These are phyloP conservation scores for Fragosphaeria purpurea DNA, from an alignment of 2,329 filamentous ascomycete genomes.

Conservation along the genomic window DNA sequence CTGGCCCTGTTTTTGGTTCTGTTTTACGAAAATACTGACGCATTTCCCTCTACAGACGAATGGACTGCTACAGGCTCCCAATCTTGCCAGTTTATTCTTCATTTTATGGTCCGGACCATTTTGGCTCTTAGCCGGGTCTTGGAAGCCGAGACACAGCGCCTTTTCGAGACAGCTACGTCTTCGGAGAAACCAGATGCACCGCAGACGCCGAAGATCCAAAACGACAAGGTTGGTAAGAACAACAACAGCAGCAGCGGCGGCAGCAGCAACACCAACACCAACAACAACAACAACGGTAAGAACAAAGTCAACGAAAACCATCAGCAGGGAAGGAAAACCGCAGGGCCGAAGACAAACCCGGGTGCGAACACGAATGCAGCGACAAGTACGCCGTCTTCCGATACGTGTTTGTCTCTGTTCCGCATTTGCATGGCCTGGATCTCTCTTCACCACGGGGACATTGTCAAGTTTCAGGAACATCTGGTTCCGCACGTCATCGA, in stretches of 20 bases:
- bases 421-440: constrained; percentile 48
- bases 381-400: constrained; percentile 19
- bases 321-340: background rate
- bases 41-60: constrained; percentile 25
- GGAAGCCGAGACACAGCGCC: constrained; percentile 14
- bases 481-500: constrained; percentile 35
- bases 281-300: constrained; percentile 1
- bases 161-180: constrained; percentile 1
- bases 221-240: constrained; percentile 23
- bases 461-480: constrained; percentile 34
- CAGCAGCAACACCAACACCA: background rate
- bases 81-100: constrained; percentile 56
- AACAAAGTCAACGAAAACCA: background rate
- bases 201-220: constrained; percentile 15
- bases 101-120: constrained; percentile 71
- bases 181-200: no score
- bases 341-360: no score
- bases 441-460: constrained; percentile 33
- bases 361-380: no score
- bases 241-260: constrained; percentile 9
- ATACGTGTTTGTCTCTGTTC: constrained; percentile 39
- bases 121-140: constrained; percentile 61
- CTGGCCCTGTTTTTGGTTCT: background rate
- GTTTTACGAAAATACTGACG: constrained; percentile 9
- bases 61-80: constrained; percentile 34